These are phyloP conservation scores for Arachnopeziza araneosa DNA, from an alignment of 2,329 filamentous ascomycete genomes.

Conservation along the genomic window DNA sequence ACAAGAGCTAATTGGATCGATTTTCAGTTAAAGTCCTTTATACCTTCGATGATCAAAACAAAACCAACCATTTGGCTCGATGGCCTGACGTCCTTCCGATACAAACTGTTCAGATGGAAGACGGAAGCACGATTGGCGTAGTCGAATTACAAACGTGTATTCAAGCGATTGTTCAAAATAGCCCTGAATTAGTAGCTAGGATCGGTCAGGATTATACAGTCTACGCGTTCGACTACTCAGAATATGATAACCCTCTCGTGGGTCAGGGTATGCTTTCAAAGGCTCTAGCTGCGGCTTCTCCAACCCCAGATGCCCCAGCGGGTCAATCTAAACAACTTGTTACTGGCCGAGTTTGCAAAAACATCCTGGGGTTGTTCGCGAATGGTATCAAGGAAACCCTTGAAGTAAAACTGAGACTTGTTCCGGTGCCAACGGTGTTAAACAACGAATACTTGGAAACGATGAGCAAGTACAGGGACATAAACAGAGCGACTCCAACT, in stretches of 20 bases:
- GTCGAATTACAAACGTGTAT: slow-evolving; percentile 84
- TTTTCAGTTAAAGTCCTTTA: slow-evolving; percentile 87
- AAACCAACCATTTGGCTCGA: slow-evolving; percentile 83
- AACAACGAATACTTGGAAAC: slow-evolving; percentile 40
- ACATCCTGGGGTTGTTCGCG: slow-evolving; percentile 75
- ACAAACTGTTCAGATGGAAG: slow-evolving; percentile 75
- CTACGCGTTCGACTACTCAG: slow-evolving; percentile 94
- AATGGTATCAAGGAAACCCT: slow-evolving; percentile 81
- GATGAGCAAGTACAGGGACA: slow-evolving; percentile 54
- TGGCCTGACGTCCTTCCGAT: slow-evolving; percentile 75
- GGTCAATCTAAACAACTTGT: slow-evolving; percentile 65
- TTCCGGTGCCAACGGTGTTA: slow-evolving; percentile 57
- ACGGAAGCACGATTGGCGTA: slow-evolving; percentile 74
- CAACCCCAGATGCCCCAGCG: slow-evolving; percentile 47
- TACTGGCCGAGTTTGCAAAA: slow-evolving; percentile 85
- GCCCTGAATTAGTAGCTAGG: slow-evolving; percentile 77
- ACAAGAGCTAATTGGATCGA: slow-evolving; percentile 10
- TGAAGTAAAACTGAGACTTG: slow-evolving; percentile 86
- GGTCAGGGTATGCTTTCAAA: slow-evolving; percentile 94
- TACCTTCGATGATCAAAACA: slow-evolving; percentile 85
- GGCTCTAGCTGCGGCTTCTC: slow-evolving; percentile 56
- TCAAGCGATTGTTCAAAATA: slow-evolving; percentile 69
- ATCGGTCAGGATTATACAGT: slow-evolving; percentile 80
- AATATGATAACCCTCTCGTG: slow-evolving; percentile 86
- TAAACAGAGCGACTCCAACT: slow-evolving; percentile 51